These are phyloP conservation scores for Apiospora marii DNA, from an alignment of 2,329 filamentous ascomycete genomes.

Conservation along the genomic window DNA sequence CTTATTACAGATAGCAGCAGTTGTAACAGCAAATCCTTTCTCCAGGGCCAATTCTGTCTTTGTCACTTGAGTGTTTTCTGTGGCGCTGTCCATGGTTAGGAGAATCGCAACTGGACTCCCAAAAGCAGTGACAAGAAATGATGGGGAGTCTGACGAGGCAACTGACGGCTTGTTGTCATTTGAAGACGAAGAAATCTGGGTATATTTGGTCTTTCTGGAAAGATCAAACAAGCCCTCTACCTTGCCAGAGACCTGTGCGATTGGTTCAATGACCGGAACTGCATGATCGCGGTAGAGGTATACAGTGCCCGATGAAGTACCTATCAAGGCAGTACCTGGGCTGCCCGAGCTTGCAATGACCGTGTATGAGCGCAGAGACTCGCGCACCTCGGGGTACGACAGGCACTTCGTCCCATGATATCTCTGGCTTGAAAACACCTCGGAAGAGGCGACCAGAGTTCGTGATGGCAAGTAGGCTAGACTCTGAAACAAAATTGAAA, in stretches of 20 bases:
- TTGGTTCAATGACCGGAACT: conserved; percentile 38
- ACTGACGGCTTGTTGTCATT: background rate
- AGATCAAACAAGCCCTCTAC: conserved; percentile 60
- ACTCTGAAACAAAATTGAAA: conserved; percentile 68
- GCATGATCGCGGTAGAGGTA: conserved; percentile 50
- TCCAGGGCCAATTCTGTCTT: conserved; percentile 49
- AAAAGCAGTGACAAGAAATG: conserved; percentile 56
- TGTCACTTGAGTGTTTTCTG: conserved; percentile 38
- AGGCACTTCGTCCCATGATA: conserved; percentile 53
- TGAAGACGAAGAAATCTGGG: background rate
- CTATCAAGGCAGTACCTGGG: conserved; percentile 53
- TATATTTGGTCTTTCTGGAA: conserved; percentile 28
- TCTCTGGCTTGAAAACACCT: conserved; percentile 44
- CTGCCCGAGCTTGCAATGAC: conserved; percentile 51
- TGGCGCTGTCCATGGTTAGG: conserved; percentile 46
- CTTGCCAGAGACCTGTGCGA: conserved; percentile 55
- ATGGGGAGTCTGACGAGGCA: conserved; percentile 27
- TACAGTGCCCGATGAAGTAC: conserved; percentile 56
- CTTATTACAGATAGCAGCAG: conserved; percentile 50
- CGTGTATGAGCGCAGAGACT: conserved; percentile 56
- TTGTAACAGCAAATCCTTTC: conserved; percentile 58
- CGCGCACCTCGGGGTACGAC: conserved; percentile 45
- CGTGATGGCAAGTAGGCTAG: conserved; percentile 63
- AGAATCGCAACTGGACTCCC: conserved; percentile 53
- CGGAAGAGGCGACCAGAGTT: conserved; percentile 67